A percentile compares a stretch with the other conserved stretches of the same genome.
These are phyloP conservation scores for Lactuca sativa DNA, from an alignment of 129 eudicot species.

Conservation along the genomic window DNA sequence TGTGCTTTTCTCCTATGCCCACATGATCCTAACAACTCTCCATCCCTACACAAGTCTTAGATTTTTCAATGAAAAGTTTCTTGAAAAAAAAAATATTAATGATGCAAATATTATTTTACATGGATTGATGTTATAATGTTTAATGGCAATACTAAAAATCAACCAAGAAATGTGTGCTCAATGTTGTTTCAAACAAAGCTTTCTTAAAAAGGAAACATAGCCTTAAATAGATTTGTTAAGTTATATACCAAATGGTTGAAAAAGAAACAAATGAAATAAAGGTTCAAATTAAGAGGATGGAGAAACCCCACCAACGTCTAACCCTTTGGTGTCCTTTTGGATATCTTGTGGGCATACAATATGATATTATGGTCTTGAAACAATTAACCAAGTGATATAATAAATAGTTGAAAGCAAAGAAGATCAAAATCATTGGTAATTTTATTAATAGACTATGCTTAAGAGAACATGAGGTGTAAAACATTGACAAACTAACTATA, in stretches of 20 bases:
- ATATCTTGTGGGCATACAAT: not conserved
- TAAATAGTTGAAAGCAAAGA: not conserved
- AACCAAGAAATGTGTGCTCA: not conserved
- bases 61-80: constrained; percentile 6
- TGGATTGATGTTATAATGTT: constrained; percentile 2
- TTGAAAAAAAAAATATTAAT: not conserved
- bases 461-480: not conserved
- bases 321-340: not conserved
- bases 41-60: constrained; percentile 37
- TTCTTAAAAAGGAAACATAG: no score
- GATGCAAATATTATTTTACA: constrained; percentile 8
- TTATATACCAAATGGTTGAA: no score
- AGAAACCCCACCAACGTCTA: not conserved
- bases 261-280: no score
- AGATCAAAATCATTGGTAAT: not conserved
- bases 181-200: not conserved
- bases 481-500: not conserved
- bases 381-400: not conserved
- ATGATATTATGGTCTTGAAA: not conserved
- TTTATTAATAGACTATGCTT: not conserved
- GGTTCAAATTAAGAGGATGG: no score
- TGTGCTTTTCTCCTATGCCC: constrained; percentile 34
- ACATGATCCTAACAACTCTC: constrained; percentile 49
- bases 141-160: not conserved
- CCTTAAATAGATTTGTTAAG: no score